Conservation (phyloP, 1,139 yeast species). For the Insectozyma bohioensis region DNA sequence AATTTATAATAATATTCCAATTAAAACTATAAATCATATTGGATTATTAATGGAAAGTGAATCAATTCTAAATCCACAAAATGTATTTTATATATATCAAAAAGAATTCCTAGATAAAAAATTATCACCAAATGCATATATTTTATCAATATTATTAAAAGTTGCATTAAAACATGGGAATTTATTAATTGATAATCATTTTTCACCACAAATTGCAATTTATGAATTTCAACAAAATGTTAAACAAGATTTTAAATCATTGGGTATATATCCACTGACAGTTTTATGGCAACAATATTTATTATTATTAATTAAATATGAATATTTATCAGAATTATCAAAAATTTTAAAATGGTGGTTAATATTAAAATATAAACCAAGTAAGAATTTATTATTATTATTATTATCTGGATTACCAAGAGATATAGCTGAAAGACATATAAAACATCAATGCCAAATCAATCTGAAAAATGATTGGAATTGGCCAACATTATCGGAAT, state of each 20-base stretch:
- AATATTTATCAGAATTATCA: slow-evolving; percentile 50
- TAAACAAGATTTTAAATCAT: slow-evolving; percentile 21
- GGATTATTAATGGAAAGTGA: slow-evolving; percentile 50
- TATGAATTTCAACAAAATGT: slow-evolving; percentile 50
- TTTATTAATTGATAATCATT: slow-evolving; percentile 13
- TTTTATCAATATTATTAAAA: slow-evolving; percentile 44
- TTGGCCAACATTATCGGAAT: slow-evolving; percentile 26
- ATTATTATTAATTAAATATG: slow-evolving; percentile 45
- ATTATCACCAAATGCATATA: slow-evolving; percentile 32
- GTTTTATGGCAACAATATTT: slow-evolving; percentile 54
- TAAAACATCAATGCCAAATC: slow-evolving; percentile 35
- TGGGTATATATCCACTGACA: slow-evolving; percentile 43
- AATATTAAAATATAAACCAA: slow-evolving; percentile 47
- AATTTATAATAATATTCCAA: slow-evolving; percentile 19
- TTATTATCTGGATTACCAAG: slow-evolving; percentile 40
- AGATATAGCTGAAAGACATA: slow-evolving; percentile 39
- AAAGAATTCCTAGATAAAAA: slow-evolving; percentile 19
- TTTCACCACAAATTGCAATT: slow-evolving; percentile 62
- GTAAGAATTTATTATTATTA: slow-evolving; percentile 32
- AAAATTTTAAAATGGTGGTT: slow-evolving; percentile 62
- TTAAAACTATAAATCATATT: slow-evolving; percentile 26
- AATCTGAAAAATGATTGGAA: slow-evolving; percentile 22
- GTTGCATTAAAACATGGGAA: slow-evolving; percentile 27
- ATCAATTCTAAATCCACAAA: slow-evolving; percentile 34
- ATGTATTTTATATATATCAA: slow-evolving; percentile 35